phyloP scores from a whole-genome alignment of 345 rosid genomes.

The Mercurialis annua region DNA sequence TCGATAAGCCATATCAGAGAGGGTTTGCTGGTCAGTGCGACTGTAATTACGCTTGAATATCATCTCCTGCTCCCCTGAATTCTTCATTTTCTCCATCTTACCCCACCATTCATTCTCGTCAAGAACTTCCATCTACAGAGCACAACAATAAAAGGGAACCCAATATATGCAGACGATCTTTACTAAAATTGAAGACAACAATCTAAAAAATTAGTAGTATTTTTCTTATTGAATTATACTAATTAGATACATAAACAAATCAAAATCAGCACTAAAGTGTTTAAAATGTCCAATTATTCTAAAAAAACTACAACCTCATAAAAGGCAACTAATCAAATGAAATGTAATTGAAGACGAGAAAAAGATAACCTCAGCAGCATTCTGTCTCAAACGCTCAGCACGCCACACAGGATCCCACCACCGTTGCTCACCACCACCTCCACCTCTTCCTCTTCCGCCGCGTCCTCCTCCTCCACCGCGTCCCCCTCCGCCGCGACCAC shows the following conservation, averaged over 20 bases:
- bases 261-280: not conserved
- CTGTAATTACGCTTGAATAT: conserved; percentile 64
- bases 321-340: not conserved
- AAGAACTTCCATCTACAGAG: conserved; percentile 65
- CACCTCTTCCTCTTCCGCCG: conserved; percentile 35
- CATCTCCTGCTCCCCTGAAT: conserved; percentile 70
- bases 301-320: conserved; percentile 3
- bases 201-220: not conserved
- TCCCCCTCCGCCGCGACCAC: conserved; percentile 26
- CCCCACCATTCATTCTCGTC: conserved; percentile 86
- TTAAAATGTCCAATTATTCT: too few species aligned
- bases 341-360: conserved; percentile 1
- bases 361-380: conserved; percentile 58
- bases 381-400: conserved; percentile 80
- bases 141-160: not conserved
- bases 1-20: conserved; percentile 69
- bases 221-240: too few species aligned
- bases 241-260: not conserved
- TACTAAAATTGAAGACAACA: not conserved
- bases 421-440: conserved; percentile 89
- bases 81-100: conserved; percentile 70
- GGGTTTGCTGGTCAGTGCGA: conserved; percentile 61
- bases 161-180: not conserved
- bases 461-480: conserved; percentile 21
- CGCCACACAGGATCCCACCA: conserved; percentile 99